phyloP scores from a whole-genome alignment of 163 green algal species.

The Coccomyxa subellipsoidea region DNA sequence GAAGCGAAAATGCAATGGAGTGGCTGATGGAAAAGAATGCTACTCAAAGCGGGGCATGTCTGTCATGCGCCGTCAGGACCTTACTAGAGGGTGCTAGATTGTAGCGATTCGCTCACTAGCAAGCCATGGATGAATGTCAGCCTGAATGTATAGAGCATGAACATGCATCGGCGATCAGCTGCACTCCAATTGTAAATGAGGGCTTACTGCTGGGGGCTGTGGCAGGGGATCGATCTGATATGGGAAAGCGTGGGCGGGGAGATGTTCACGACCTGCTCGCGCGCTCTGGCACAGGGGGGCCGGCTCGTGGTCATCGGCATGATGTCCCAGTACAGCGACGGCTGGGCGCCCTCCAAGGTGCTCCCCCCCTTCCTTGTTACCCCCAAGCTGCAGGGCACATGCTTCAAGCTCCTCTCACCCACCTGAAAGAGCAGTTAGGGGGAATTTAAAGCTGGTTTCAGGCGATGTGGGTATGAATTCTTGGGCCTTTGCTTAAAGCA shows the following conservation, averaged over 20 bases:
- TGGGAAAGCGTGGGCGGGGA: conserved; percentile 72
- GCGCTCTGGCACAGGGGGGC: conserved; percentile 38
- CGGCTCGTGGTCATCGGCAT: conserved; percentile 77
- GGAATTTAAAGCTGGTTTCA: background rate
- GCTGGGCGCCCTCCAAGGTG: conserved; percentile 9
- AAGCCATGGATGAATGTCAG: too few species aligned
- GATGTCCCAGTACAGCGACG: conserved; percentile 43
- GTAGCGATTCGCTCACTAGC: too few species aligned
- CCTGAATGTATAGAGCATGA: too few species aligned
- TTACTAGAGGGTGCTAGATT: too few species aligned
- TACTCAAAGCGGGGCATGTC: too few species aligned
- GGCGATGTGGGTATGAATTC: background rate
- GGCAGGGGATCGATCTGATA: conserved; percentile 60
- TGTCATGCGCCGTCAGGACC: too few species aligned
- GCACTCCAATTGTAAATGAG: too few species aligned
- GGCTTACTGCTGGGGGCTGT: too few species aligned
- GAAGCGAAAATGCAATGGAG: too few species aligned
- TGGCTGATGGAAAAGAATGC: too few species aligned
- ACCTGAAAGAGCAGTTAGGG: background rate
- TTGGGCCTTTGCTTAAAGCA: background rate
- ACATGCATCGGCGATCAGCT: too few species aligned
- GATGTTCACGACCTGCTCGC: conserved; percentile 59
- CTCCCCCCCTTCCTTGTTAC: background rate
- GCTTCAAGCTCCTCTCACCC: background rate
- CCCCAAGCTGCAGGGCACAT: background rate